Conservation (phyloP, 1,284 basidiomycete genomes). For the Ganoderma meredithae region DNA sequence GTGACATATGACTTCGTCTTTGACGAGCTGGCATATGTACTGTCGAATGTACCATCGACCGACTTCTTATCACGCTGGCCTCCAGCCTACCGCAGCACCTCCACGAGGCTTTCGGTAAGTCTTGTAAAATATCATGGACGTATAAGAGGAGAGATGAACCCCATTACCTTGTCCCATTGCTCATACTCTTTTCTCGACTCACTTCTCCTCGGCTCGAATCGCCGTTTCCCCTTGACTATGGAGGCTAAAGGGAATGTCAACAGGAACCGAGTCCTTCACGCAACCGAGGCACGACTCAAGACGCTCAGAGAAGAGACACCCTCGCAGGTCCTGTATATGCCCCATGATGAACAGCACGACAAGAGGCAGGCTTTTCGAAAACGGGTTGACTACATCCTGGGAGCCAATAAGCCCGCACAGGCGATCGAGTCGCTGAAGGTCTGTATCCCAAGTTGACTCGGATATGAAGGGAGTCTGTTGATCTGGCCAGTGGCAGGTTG, state of each 20-base stretch:
- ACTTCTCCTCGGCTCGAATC: no score
- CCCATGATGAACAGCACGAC: conserved; percentile 20
- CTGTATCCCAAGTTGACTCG: not conserved
- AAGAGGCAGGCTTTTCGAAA: conserved; percentile 20
- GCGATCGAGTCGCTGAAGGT: conserved; percentile 28
- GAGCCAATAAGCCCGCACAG: not conserved
- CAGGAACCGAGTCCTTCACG: conserved; percentile 10
- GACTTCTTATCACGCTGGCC: not conserved
- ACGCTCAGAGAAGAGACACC: conserved; percentile 11
- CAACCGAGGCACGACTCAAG: conserved; percentile 12
- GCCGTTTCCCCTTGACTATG: not conserved
- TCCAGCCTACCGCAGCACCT: conserved; percentile 2
- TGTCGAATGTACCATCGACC: not conserved
- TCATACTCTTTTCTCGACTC: not conserved
- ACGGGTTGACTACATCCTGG: conserved; percentile 21
- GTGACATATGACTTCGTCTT: not conserved
- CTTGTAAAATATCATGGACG: not conserved
- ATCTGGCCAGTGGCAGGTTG: conserved; percentile 9
- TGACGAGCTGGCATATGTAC: not conserved
- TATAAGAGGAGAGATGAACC: not conserved
- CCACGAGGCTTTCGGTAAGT: not conserved
- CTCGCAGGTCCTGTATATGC: conserved; percentile 20
- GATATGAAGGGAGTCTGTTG: not conserved
- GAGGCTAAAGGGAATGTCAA: not conserved
- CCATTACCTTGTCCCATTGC: not conserved